Evolutionary conservation across 352 stramenopile genomes (phyloP).

Genomic region (Plasmopara viticola): DNA sequence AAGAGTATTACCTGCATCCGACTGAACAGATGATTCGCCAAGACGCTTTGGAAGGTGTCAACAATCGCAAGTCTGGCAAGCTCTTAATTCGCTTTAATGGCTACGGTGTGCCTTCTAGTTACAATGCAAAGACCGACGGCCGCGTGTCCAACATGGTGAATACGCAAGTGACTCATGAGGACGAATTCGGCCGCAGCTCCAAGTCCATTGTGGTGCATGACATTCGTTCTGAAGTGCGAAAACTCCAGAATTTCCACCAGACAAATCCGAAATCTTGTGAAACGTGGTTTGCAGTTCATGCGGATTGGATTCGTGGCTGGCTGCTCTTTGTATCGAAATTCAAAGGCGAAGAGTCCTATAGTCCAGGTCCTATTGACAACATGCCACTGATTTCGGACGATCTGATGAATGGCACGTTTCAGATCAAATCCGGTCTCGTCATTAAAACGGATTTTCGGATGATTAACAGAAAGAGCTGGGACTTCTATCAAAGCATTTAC

Average conservation of each 20-base stretch:
- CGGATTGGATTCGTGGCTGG: slow-evolving; percentile 64
- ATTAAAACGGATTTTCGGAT: slow-evolving; percentile 76
- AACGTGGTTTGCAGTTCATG: slow-evolving; percentile 60
- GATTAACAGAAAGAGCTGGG: slow-evolving; percentile 78
- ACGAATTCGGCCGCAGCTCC: slow-evolving; percentile 50
- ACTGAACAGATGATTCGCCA: slow-evolving; percentile 52
- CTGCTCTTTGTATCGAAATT: slow-evolving; percentile 71
- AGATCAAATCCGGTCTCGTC: slow-evolving; percentile 42
- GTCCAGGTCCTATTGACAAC: slow-evolving; percentile 61
- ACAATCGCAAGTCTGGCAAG: slow-evolving; percentile 63
- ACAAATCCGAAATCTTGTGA: slow-evolving; percentile 48
- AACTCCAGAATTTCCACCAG: slow-evolving; percentile 61
- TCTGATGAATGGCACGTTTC: slow-evolving; percentile 56
- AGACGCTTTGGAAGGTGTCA: slow-evolving; percentile 44
- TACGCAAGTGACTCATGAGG: slow-evolving; percentile 54
- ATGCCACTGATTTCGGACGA: slow-evolving; percentile 69
- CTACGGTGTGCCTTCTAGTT: slow-evolving; percentile 50
- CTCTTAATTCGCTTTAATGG: slow-evolving; percentile 60
- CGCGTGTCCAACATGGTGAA: slow-evolving; percentile 43
- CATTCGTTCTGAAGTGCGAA: slow-evolving; percentile 54
- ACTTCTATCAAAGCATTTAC: slow-evolving; percentile 68
- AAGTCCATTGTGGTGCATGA: slow-evolving; percentile 42
- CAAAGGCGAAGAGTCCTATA: slow-evolving; percentile 49
- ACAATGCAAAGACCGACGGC: slow-evolving; percentile 49
- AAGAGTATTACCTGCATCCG: slow-evolving; percentile 50